These are phyloP conservation scores for Aphanomyces euteiches DNA, from an alignment of 352 stramenopile genomes.

Conservation along the genomic window DNA sequence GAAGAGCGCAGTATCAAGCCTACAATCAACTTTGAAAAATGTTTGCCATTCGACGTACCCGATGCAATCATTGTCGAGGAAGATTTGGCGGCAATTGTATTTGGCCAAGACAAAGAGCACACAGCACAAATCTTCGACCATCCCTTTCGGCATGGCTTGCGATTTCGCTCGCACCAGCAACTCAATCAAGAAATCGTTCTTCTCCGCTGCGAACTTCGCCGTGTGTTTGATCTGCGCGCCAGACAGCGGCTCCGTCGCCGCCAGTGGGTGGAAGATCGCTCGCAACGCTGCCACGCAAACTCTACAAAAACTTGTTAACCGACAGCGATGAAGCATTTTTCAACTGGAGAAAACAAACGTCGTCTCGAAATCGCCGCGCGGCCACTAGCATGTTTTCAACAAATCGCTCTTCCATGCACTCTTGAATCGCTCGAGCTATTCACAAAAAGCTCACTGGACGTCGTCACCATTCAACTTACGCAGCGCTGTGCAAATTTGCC, in stretches of 20 bases:
- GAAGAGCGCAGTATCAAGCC: slow-evolving; percentile 10
- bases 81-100: slow-evolving; percentile 25
- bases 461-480: too few relatives aligned
- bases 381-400: slow-evolving; percentile 28
- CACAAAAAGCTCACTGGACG: too few relatives aligned
- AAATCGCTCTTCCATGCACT: slow-evolving; percentile 27
- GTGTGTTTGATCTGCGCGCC: slow-evolving; percentile 23
- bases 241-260: background rate
- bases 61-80: slow-evolving; percentile 13
- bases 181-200: slow-evolving; percentile 12
- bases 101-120: slow-evolving; percentile 30
- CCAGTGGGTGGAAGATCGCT: slow-evolving; percentile 10
- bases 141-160: background rate
- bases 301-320: background rate
- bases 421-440: slow-evolving; percentile 12
- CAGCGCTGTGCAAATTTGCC: background rate
- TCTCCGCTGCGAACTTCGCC: slow-evolving; percentile 16
- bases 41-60: background rate
- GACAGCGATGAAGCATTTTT: background rate
- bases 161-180: slow-evolving; percentile 22
- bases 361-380: background rate
- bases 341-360: slow-evolving; percentile 18
- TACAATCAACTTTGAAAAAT: background rate
- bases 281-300: slow-evolving; percentile 21
- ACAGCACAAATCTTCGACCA: slow-evolving; percentile 3